Base-by-base conservation (phyloP, 176 grass and related monocot genomes). In the Triticum urartu region DNA sequence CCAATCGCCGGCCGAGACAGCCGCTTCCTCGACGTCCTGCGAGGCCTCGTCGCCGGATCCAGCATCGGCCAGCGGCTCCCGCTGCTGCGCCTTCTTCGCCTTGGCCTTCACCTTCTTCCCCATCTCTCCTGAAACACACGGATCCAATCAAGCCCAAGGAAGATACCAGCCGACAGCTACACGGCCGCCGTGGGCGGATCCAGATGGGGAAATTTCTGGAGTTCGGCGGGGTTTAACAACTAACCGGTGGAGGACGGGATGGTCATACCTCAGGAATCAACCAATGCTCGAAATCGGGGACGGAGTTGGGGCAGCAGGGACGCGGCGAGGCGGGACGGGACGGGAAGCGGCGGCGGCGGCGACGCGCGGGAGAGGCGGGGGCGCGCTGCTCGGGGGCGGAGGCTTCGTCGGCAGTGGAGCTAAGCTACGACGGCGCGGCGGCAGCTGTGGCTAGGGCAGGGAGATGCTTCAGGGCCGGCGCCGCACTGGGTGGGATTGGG, bases 101-200 rank as follows among this genome's bases (percentile, higher is more conserved):
- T 86, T 92, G 7, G 60, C 30, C 77, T 87, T 92, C 87, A 81
- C 64, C 84, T 82, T 89, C 87, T 92, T 92, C 68, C 80, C 91
- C 91, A 92, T 92, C 87, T 32, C 83, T 84, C 47, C 76, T 32
- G 42, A 71, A 71, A 78, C 22, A 40, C 63, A 81, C 61, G 62
- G 45, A 86, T 69, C 54, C 74, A 72, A 89, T 68, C 60, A 62
- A 89, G 20, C 59, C 69, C 54, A 68, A n/a, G 63, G 68, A 61
- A 79, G 35, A 68, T 17, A 20, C 11, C 10, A 82, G 67, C 68
- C 72, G 32, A 35, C 21, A 83, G 65, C 71, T 39, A 11, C 48
- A 21, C 62, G 43, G 74, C 4, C 73, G 45, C 71, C 71, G 9
- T 22, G 22, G 22, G 71, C 71, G 72, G 72, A 75, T 75, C 72